phyloP scores from a whole-genome alignment of 1,139 yeast species.

The Kurtzmaniella quercitrusa region DNA sequence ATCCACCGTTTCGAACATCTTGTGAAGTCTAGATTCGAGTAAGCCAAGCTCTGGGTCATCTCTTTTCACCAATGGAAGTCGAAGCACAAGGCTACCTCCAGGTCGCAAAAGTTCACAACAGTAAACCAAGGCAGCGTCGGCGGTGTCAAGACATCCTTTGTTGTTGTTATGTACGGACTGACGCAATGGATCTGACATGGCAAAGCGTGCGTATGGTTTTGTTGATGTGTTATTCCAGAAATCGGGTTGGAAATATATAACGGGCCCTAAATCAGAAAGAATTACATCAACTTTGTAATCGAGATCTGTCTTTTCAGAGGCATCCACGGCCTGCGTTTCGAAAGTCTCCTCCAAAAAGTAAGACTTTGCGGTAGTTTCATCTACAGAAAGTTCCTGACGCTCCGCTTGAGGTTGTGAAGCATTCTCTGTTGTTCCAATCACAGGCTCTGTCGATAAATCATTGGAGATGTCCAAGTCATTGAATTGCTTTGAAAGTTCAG shows the following conservation, averaged over 20 bases:
- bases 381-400: too few species aligned
- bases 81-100: slow-evolving; percentile 70
- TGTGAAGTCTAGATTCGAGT: slow-evolving; percentile 53
- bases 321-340: slow-evolving; percentile 1
- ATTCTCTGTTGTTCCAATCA: too few species aligned
- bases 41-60: slow-evolving; percentile 51
- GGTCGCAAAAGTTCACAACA: slow-evolving; percentile 65
- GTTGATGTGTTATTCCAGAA: slow-evolving; percentile 73
- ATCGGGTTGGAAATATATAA: slow-evolving; percentile 61
- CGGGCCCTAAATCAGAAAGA: slow-evolving; percentile 84
- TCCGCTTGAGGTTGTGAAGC: too few species aligned
- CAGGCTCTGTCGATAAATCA: too few species aligned
- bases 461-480: too few species aligned
- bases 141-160: slow-evolving; percentile 53
- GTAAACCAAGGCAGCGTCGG: slow-evolving; percentile 84
- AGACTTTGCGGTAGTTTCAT: neutral
- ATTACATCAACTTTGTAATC: slow-evolving; percentile 49
- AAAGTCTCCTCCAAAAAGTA: slow-evolving; percentile 3
- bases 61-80: slow-evolving; percentile 59
- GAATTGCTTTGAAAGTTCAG: too few species aligned
- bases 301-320: neutral
- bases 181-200: slow-evolving; percentile 23
- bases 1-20: slow-evolving; percentile 55
- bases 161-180: slow-evolving; percentile 16
- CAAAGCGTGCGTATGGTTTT: slow-evolving; percentile 52